Percentiles rank a stretch among this genome's conserved stretches.
Conservation (phyloP, 371 early-diverging fungal genomes). For the Mortierella sp. region DNA sequence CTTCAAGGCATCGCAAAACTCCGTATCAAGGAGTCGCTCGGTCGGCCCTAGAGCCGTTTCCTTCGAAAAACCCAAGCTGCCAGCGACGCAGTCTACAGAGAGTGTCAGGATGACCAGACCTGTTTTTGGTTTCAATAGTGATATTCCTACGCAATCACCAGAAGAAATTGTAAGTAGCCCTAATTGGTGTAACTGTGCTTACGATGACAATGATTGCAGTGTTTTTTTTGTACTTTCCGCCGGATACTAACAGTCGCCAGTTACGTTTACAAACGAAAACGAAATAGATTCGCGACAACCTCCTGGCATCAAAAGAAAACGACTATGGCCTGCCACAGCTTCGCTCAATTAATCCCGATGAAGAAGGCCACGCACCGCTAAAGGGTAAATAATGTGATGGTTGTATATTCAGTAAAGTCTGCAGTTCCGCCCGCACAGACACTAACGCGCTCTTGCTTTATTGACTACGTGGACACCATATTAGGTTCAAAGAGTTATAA, state of each 20-base stretch:
- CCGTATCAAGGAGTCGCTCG: slow-evolving; percentile 18
- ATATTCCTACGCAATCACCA: slow-evolving; percentile 23
- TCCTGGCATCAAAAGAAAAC: slow-evolving; percentile 17
- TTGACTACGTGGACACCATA: too few species aligned
- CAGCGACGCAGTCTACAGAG: slow-evolving; percentile 4
- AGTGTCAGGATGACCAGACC: neutral
- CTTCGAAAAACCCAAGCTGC: slow-evolving; percentile 24
- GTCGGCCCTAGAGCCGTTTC: neutral
- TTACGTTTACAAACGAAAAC: neutral
- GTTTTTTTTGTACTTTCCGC: neutral
- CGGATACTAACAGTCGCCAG: neutral
- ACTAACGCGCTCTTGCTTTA: neutral
- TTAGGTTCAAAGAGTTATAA: slow-evolving; percentile 25
- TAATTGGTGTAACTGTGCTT: neutral
- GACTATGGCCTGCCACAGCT: slow-evolving; percentile 25
- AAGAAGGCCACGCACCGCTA: slow-evolving; percentile 23
- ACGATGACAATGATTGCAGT: neutral
- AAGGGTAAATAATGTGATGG: slow-evolving; percentile 23
- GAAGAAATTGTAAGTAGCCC: slow-evolving; percentile 23
- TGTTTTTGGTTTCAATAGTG: slow-evolving; percentile 18
- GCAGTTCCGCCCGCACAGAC: neutral
- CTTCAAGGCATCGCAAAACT: neutral
- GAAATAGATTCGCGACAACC: slow-evolving; percentile 34
- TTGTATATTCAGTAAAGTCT: neutral
- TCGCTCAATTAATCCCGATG: slow-evolving; percentile 27